These are phyloP conservation scores for Kuraishia cidri DNA, from an alignment of 805 yeast genomes.

Conservation along the genomic window DNA sequence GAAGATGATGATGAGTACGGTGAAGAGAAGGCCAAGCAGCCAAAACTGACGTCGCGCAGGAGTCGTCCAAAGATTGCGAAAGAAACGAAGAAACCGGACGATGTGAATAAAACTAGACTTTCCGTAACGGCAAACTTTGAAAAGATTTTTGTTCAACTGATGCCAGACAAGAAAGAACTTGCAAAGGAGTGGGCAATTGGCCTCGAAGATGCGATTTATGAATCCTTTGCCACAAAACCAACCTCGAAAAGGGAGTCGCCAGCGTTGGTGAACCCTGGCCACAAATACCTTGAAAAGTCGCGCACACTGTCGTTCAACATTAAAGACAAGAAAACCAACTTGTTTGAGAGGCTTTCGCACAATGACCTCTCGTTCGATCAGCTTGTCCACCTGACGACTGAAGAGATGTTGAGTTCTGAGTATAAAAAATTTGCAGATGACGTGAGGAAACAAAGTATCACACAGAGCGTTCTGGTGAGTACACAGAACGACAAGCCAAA, in stretches of 20 bases:
- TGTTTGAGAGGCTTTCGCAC: slow-evolving; percentile 48
- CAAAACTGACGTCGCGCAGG: slow-evolving; percentile 6
- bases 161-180: slow-evolving; percentile 20
- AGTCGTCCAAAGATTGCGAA: slow-evolving; percentile 6
- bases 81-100: slow-evolving; percentile 7
- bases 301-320: slow-evolving; percentile 58
- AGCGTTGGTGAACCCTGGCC: slow-evolving; percentile 1
- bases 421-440: slow-evolving; percentile 60
- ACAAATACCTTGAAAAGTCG: slow-evolving; percentile 55
- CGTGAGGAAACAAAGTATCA: slow-evolving; percentile 60
- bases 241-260: slow-evolving; percentile 10
- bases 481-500: slow-evolving; percentile 45
- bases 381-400: slow-evolving; percentile 57
- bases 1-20: neutral
- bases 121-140: slow-evolving; percentile 44
- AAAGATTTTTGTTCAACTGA: slow-evolving; percentile 29
- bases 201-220: slow-evolving; percentile 41
- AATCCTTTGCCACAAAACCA: slow-evolving; percentile 22
- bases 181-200: slow-evolving; percentile 37
- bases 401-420: slow-evolving; percentile 74
- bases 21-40: slow-evolving; percentile 7
- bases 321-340: slow-evolving; percentile 45
- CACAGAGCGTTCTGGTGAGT: slow-evolving; percentile 54
- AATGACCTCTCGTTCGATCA: slow-evolving; percentile 44
- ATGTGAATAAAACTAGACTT: slow-evolving; percentile 26